Evolutionary conservation across 2,329 filamentous ascomycete species (phyloP), one percentile per base, ranked within the genome.

Genomic region (Diaporthe caulivora): DNA sequence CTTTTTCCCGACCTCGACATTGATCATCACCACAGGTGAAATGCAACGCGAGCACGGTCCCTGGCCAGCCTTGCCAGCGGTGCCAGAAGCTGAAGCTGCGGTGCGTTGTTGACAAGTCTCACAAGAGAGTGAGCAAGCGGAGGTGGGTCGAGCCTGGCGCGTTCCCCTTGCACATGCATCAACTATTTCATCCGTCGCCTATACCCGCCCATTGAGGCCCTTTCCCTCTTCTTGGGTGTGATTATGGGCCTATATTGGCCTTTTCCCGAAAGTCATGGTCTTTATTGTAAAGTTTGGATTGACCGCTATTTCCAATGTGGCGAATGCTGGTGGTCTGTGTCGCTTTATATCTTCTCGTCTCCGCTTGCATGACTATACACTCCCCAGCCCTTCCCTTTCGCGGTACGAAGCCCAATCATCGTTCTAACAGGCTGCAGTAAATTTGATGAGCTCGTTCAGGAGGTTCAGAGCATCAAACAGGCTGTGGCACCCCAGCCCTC

Each of bases 401-500:
- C 37, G 26, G 29, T 74, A 76, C 15, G 77, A 70, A 42, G n/a
- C 3, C 26, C 47, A 54, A 37, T 18, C n/a, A 8, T 7, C 7
- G 10, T 58, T 47, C 54, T 60, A 31, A 60, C 31, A 31, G 1
- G 5, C 31, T 31, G 29, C 60, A 89, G 88, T 77, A 90, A 90
- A 78, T 81, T 90, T 3, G 88, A 90, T 75, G 85, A 88, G 75
- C 81, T 90, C 6, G 87, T 87, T 67, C 85, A 87, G 74, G 88
- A 89, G 77, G 84, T 90, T n/a, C 85, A 83, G 75, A 87, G 81
- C 77, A 89, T 89, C 77, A 89, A 88, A 76, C 84, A 89, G 76
- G 86, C 84, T 57, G 88, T 90, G 54, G 81, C 79, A 72, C 80
- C 65, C 5, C 72, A 44, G 24, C 69, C 53, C 10, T 76, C 67